Evolutionary conservation across 208 protist species (phyloP).

Genomic region (Trypanosoma conorhini): DNA sequence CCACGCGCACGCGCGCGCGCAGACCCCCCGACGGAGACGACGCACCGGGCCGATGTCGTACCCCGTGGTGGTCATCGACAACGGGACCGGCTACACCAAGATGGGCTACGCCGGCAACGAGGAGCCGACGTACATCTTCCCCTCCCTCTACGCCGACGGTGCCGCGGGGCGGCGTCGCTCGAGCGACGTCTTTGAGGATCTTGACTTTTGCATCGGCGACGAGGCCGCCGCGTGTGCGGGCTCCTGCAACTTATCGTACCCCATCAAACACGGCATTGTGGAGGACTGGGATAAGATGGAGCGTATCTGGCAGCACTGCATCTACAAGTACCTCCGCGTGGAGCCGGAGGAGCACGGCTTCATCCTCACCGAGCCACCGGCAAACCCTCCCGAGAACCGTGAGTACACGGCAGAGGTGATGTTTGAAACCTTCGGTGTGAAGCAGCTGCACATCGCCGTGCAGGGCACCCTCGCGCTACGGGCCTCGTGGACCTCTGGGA

Average conservation of each 20-base stretch:
- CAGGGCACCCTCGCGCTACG: conserved; percentile 96
- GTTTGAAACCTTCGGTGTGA: conserved; percentile 99
- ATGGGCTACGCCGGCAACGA: conserved; percentile 98
- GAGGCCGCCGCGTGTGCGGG: conserved; percentile 77
- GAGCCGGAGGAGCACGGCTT: conserved; percentile 98
- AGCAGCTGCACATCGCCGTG: conserved; percentile 97
- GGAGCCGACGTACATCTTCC: conserved; percentile 95
- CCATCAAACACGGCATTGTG: conserved; percentile 95
- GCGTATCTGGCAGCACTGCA: conserved; percentile 96
- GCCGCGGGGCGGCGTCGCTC: conserved; percentile 26
- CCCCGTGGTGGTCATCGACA: conserved; percentile 98
- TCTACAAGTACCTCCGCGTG: conserved; percentile 97
- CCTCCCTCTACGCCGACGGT: conserved; percentile 89
- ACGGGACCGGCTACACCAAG: conserved; percentile 99
- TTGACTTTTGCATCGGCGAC: conserved; percentile 97
- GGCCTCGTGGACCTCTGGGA: conserved; percentile 90
- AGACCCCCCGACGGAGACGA: not conserved
- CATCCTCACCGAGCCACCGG: conserved; percentile 97
- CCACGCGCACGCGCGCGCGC: not conserved
- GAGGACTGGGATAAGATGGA: conserved; percentile 98
- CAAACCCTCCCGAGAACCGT: conserved; percentile 97
- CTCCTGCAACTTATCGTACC: conserved; percentile 50
- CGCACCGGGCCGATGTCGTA: conserved; percentile 15
- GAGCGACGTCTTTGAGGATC: conserved; percentile 73
- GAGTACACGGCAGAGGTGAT: conserved; percentile 98